Evolutionary conservation across 192 early-diverging fungal species (phyloP).

Genomic region (Coemansia sp.): DNA sequence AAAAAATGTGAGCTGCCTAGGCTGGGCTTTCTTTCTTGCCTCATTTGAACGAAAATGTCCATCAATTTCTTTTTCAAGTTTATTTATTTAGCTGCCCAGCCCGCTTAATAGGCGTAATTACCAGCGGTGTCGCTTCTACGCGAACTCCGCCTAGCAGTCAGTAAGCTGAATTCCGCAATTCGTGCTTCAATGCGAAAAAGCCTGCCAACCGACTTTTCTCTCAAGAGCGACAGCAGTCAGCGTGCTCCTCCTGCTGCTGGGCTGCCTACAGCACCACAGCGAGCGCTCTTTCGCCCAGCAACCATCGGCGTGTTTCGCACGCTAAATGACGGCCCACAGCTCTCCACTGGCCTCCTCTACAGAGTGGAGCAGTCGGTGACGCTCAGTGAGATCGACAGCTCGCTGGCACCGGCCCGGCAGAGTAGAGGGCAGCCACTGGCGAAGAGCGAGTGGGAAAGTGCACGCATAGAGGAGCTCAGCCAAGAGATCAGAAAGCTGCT

Average conservation of each 20-base stretch:
- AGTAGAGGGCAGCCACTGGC: slow-evolving; percentile 5
- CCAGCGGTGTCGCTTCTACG: background rate
- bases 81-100: background rate
- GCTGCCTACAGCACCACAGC: slow-evolving; percentile 12
- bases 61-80: background rate
- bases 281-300: slow-evolving; percentile 16
- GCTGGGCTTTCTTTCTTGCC: background rate
- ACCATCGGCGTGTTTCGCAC: slow-evolving; percentile 16
- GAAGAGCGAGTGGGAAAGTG: slow-evolving; percentile 34
- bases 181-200: slow-evolving; percentile 1
- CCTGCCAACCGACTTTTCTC: background rate
- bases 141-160: background rate
- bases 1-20: background rate
- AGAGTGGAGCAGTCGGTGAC: background rate
- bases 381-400: background rate
- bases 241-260: background rate
- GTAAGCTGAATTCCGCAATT: background rate
- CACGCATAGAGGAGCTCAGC: slow-evolving; percentile 39
- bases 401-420: background rate
- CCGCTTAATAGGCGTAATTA: background rate
- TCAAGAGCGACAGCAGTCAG: background rate
- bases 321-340: background rate
- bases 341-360: background rate
- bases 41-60: background rate
- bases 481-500: slow-evolving; percentile 43